Base-by-base conservation (phyloP, 345 rosid species). In the Eucalyptus globulus region DNA sequence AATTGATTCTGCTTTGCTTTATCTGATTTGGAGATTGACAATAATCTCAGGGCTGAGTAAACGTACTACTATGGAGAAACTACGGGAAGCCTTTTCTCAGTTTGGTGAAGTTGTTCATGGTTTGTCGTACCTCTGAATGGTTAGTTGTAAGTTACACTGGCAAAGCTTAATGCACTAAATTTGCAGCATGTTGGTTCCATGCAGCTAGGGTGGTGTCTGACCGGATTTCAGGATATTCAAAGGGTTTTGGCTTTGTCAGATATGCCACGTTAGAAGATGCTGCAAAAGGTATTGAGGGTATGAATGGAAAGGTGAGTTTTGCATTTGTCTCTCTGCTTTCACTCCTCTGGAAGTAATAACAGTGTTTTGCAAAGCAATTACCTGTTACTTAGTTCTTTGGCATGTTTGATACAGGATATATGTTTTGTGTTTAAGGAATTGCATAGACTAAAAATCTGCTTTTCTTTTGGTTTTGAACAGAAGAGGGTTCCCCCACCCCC, bases 161-260 rank as follows among this genome's bases (percentile, higher is more conserved):
- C 83, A 47, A 60, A 72, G 54, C 49, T 14, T 88, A 89, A n/a
- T 44, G 29, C 72, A 62, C 45, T 90, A 45, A 80, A 3, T 37
- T 45, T 86, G 49, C 4, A 14, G 29, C 9, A n/a, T 54, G 27
- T 86, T 90, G 87, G 47, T 44, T 88, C 21, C 91, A 69, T 65
- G 26, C 92, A 98, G 99, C 99, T 72, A 93, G 92, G 91, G 97
- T 98, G 56, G 99, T 97, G 88, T 92, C 95, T 53, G 99, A 97
- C 88, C 92, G 97, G 62, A 95, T 88, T 69, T 95, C 99, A 17
- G 99, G 98, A 88, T 95, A 93, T 92, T 97, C 99, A 4, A 97
- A 95, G 93, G 99, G 99, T 22, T 98, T 94, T 93, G 99, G 99
- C 86, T 98, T 98, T 92, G 98, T 98, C 72, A 94, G 93, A 89